phyloP scores from a whole-genome alignment of 306 rosid species.

The Castanea mollissima region DNA sequence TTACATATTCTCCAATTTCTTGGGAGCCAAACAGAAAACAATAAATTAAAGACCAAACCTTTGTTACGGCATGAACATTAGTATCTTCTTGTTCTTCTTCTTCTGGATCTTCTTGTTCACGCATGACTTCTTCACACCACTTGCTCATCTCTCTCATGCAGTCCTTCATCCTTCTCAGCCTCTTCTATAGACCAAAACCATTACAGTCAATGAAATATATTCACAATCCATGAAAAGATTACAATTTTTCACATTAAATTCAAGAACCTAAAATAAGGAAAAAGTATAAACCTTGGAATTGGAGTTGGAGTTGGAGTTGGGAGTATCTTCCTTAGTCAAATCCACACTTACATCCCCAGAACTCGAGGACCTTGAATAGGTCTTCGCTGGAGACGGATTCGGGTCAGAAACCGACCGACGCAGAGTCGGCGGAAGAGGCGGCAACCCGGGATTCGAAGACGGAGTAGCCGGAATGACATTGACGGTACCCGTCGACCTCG shows the following conservation, averaged over 20 bases:
- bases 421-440: conserved; percentile 1
- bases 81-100: conserved; percentile 6
- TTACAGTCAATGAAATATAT: neutral
- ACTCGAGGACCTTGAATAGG: conserved; percentile 17
- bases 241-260: neutral
- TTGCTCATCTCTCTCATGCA: conserved; percentile 43
- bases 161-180: conserved; percentile 40
- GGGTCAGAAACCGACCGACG: conserved; percentile 1
- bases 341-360: neutral
- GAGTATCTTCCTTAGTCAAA: conserved; percentile 19
- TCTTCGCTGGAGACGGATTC: conserved; percentile 14
- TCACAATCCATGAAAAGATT: neutral
- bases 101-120: conserved; percentile 27
- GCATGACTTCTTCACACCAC: conserved; percentile 44
- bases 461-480: neutral
- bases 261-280: neutral
- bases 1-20: neutral
- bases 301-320: conserved; percentile 22
- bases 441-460: neutral
- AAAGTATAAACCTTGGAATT: conserved; percentile 29
- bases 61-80: neutral
- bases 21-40: neutral
- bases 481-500: neutral
- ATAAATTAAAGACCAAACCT: conserved; percentile 7
- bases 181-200: conserved; percentile 29